Evolutionary conservation across 2,329 filamentous ascomycete genomes (phyloP).

Genomic region (Ceratocystis ficicola): DNA sequence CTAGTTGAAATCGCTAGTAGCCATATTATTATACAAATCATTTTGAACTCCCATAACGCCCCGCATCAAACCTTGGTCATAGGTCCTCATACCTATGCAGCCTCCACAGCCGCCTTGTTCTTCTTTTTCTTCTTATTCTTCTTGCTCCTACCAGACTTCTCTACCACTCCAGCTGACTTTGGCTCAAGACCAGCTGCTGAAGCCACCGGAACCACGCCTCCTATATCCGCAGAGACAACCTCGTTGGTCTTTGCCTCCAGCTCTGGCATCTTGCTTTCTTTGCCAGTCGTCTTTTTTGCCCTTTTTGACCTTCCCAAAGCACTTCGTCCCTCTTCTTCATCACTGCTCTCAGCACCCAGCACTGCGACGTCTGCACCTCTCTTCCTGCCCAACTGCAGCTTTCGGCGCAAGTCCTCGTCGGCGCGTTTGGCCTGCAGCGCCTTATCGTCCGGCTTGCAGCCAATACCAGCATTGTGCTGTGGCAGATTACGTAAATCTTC

Average conservation of each 20-base stretch:
- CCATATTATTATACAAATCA: conserved; percentile 3
- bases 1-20: not conserved
- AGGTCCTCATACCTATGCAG: not conserved
- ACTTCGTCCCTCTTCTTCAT: conserved; percentile 21
- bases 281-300: not conserved
- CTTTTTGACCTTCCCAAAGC: conserved; percentile 19
- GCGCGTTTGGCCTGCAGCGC: conserved; percentile 12
- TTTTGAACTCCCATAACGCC: conserved; percentile 8
- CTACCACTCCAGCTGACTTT: no score
- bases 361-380: conserved; percentile 2
- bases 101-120: conserved; percentile 8
- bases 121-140: conserved; percentile 22
- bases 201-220: not conserved
- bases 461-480: conserved; percentile 21
- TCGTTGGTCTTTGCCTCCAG: not conserved
- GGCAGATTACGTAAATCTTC: conserved; percentile 18
- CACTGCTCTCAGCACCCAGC: conserved; percentile 16
- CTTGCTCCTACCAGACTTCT: conserved; percentile 6
- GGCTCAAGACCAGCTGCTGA: not conserved
- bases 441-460: not conserved
- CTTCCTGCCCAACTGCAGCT: conserved; percentile 18
- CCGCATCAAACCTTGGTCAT: not conserved
- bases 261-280: not conserved
- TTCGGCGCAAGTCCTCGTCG: conserved; percentile 20
- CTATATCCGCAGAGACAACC: not conserved